These are phyloP conservation scores for Pseudogymnoascus sp. DNA, from an alignment of 2,329 filamentous ascomycete species.

Conservation along the genomic window DNA sequence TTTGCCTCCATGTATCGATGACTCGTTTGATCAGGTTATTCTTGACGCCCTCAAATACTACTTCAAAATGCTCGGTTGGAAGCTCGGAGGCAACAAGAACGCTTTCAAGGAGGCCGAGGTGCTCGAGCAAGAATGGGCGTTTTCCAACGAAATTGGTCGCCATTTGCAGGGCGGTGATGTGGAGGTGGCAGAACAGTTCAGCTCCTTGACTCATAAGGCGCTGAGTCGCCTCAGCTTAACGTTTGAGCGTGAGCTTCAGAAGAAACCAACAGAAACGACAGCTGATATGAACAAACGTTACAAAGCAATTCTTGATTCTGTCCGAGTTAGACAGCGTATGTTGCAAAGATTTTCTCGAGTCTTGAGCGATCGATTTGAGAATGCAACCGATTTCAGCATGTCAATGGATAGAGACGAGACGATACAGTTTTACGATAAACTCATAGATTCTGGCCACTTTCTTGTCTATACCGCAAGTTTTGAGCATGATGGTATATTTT, in stretches of 20 bases:
- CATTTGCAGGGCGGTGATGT: conserved; percentile 91
- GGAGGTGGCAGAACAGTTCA: conserved; percentile 96
- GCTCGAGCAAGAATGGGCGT: conserved; percentile 95
- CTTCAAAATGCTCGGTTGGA: conserved; percentile 98
- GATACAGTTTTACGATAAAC: conserved; percentile 69
- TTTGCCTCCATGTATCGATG: conserved; percentile 89
- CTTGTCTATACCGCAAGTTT: conserved; percentile 65
- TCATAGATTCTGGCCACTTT: conserved; percentile 79
- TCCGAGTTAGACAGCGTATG: conserved; percentile 91
- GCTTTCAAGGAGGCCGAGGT: conserved; percentile 99
- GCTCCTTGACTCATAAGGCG: conserved; percentile 85
- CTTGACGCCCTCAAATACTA: conserved; percentile 94
- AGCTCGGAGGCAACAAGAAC: conserved; percentile 94
- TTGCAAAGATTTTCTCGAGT: conserved; percentile 90
- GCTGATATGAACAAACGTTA: conserved; percentile 94
- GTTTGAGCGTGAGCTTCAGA: conserved; percentile 84
- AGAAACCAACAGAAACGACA: conserved; percentile 73
- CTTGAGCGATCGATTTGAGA: conserved; percentile 88
- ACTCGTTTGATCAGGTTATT: conserved; percentile 87
- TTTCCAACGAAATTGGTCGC: conserved; percentile 86
- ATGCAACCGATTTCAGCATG: conserved; percentile 90
- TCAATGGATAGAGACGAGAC: conserved; percentile 56
- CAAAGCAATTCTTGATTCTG: conserved; percentile 90
- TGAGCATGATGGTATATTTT: conserved; percentile 67
- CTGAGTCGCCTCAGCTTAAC: conserved; percentile 79